Percentiles rank a stretch among this genome's conserved stretches.
These are phyloP conservation scores for Macrolepiota dolichaula DNA, from an alignment of 768 basidiomycete species.

Conservation along the genomic window DNA sequence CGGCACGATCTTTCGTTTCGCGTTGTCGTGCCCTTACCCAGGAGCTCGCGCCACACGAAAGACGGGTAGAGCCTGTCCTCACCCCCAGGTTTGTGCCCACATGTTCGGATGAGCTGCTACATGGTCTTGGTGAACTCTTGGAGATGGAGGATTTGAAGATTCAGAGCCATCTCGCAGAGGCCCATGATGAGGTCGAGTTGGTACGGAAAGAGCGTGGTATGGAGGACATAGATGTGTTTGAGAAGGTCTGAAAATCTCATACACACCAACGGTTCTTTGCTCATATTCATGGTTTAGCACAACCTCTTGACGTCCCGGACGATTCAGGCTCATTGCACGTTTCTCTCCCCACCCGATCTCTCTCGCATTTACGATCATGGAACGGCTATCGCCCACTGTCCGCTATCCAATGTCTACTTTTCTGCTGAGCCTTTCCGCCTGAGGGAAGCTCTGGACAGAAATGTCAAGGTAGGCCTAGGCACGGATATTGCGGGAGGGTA, in stretches of 20 bases:
- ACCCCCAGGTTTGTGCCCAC: conserved; percentile 91
- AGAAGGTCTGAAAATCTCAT: conserved; percentile 39
- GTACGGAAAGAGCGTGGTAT: conserved; percentile 56
- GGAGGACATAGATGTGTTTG: conserved; percentile 76
- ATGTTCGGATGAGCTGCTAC: conserved; percentile 70
- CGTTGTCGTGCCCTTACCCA: conserved; percentile 40
- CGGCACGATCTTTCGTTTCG: conserved; percentile 56
- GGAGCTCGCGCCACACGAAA: conserved; percentile 37
- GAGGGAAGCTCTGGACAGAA: conserved; percentile 63
- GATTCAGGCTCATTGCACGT: conserved; percentile 89
- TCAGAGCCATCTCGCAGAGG: conserved; percentile 84
- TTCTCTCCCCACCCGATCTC: conserved; percentile 53
- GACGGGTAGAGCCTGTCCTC: conserved; percentile 75
- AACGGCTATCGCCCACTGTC: conserved; percentile 80
- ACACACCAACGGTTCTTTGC: neutral
- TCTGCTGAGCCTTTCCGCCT: conserved; percentile 67
- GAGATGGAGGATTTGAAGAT: conserved; percentile 44
- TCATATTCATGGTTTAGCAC: conserved; percentile 45
- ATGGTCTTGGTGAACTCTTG: conserved; percentile 57
- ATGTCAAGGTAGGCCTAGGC: conserved; percentile 76
- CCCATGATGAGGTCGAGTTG: conserved; percentile 71
- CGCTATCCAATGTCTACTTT: conserved; percentile 87
- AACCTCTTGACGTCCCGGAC: conserved; percentile 44
- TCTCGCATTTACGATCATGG: conserved; percentile 43
- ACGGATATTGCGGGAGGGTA: conserved; percentile 89